Conservation (phyloP, 257 asterid genomes). For the Phtheirospermum japonicum region DNA sequence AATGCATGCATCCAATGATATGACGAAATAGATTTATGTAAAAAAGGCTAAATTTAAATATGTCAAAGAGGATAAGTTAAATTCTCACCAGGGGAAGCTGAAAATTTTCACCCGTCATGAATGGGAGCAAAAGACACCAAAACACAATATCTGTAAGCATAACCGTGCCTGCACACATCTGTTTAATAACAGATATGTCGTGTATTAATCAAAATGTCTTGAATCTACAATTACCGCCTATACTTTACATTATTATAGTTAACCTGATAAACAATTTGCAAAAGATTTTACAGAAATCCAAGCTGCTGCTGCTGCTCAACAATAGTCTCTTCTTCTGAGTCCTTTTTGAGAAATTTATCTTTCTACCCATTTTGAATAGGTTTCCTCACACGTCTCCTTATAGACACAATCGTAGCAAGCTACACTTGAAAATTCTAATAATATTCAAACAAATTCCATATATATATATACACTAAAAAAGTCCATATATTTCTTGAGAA, state of each 20-base stretch:
- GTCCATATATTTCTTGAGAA: too few relatives aligned
- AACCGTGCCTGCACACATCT: too few relatives aligned
- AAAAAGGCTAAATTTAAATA: slow-evolving; percentile 1
- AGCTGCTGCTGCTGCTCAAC: slow-evolving; percentile 33
- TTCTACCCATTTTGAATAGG: slow-evolving; percentile 33
- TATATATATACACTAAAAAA: too few relatives aligned
- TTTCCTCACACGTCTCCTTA: slow-evolving; percentile 45
- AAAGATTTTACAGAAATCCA: slow-evolving; percentile 43
- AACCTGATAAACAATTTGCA: too few relatives aligned
- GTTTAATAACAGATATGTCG: too few relatives aligned
- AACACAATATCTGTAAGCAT: too few relatives aligned
- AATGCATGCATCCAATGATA: slow-evolving; percentile 80
- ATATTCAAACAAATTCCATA: background rate
- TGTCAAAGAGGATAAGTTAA: background rate
- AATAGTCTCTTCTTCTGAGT: slow-evolving; percentile 25
- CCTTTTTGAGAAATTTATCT: slow-evolving; percentile 37
- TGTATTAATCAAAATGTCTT: background rate
- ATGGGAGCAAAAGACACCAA: too few relatives aligned
- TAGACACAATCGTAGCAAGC: slow-evolving; percentile 68
- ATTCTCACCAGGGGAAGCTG: too few relatives aligned
- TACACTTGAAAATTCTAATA: slow-evolving; percentile 27
- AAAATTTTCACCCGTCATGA: too few relatives aligned
- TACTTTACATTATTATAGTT: too few relatives aligned
- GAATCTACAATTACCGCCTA: too few relatives aligned
- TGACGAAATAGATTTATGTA: too few relatives aligned